phyloP scores from a whole-genome alignment of 768 basidiomycete genomes.

The Auricularia cornea region DNA sequence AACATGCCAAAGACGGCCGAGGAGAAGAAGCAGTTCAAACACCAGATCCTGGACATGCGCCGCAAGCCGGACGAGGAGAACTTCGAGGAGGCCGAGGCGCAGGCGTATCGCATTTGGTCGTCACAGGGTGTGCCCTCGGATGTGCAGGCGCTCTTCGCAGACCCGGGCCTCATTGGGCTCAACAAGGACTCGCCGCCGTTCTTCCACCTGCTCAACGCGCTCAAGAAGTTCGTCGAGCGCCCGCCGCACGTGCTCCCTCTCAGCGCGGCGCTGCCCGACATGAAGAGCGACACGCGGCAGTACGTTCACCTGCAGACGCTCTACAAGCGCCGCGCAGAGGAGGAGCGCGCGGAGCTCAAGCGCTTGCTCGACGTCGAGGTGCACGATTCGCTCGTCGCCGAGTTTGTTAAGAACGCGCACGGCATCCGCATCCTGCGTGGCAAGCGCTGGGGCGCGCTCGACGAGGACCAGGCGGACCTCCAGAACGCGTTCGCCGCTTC shows the following conservation, averaged over 20 bases:
- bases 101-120: conserved; percentile 77
- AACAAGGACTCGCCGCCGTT: conserved; percentile 53
- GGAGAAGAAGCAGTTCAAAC: conserved; percentile 77
- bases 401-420: conserved; percentile 76
- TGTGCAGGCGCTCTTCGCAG: conserved; percentile 52
- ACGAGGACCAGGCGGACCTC: conserved; percentile 40
- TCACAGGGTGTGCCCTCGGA: conserved; percentile 59
- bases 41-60: conserved; percentile 50
- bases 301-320: conserved; percentile 82
- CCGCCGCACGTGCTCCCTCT: conserved; percentile 64
- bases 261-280: conserved; percentile 85
- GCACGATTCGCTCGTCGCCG: conserved; percentile 48
- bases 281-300: conserved; percentile 80
- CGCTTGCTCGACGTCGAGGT: conserved; percentile 32
- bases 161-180: conserved; percentile 42
- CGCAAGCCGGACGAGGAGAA: conserved; percentile 88
- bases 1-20: conserved; percentile 42
- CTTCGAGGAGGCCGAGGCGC: conserved; percentile 87
- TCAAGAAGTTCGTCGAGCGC: conserved; percentile 53
- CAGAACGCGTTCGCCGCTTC: conserved; percentile 28
- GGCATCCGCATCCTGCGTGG: conserved; percentile 60
- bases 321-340: conserved; percentile 69
- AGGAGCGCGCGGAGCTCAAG: conserved; percentile 46
- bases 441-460: conserved; percentile 49
- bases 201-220: conserved; percentile 68